These are phyloP conservation scores for Metschnikowia lochheadii DNA, from an alignment of 805 yeast species.

Conservation along the genomic window DNA sequence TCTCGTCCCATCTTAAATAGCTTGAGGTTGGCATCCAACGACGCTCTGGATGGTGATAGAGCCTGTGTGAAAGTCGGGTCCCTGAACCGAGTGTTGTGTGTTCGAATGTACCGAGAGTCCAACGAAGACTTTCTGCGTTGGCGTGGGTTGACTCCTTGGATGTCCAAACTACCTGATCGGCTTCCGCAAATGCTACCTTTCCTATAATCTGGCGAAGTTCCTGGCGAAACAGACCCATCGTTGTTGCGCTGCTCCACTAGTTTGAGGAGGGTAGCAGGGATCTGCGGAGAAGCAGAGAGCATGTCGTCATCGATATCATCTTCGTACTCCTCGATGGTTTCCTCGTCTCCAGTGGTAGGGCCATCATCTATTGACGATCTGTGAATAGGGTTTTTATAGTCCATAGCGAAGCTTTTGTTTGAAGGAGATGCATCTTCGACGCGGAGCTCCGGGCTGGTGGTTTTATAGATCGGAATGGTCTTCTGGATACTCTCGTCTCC, in stretches of 20 bases:
- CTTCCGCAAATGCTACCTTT: slow-evolving; percentile 11
- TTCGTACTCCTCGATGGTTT: slow-evolving; percentile 29
- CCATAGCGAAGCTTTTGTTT: background rate
- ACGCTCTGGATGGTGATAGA: slow-evolving; percentile 12
- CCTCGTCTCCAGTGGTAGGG: slow-evolving; percentile 19
- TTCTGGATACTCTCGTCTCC: background rate
- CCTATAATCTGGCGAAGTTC: slow-evolving; percentile 27
- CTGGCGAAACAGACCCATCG: slow-evolving; percentile 23
- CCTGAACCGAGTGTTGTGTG: slow-evolving; percentile 20
- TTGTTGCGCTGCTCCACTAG: slow-evolving; percentile 47
- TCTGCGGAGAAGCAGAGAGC: slow-evolving; percentile 63
- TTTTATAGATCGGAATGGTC: background rate
- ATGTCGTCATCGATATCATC: slow-evolving; percentile 43
- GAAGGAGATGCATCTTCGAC: background rate
- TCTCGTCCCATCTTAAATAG: slow-evolving; percentile 11
- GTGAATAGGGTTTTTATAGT: background rate
- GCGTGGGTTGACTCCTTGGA: slow-evolving; percentile 1
- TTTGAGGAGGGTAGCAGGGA: slow-evolving; percentile 56
- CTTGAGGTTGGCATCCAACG: slow-evolving; percentile 14
- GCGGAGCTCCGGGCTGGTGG: background rate
- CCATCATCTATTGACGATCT: slow-evolving; percentile 9
- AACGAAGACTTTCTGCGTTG: slow-evolving; percentile 24
- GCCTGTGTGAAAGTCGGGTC: slow-evolving; percentile 13
- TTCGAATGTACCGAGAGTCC: slow-evolving; percentile 27
- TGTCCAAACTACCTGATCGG: slow-evolving; percentile 22